phyloP scores from a whole-genome alignment of 352 stramenopile genomes.

The Globisporangium megalacanthum region DNA sequence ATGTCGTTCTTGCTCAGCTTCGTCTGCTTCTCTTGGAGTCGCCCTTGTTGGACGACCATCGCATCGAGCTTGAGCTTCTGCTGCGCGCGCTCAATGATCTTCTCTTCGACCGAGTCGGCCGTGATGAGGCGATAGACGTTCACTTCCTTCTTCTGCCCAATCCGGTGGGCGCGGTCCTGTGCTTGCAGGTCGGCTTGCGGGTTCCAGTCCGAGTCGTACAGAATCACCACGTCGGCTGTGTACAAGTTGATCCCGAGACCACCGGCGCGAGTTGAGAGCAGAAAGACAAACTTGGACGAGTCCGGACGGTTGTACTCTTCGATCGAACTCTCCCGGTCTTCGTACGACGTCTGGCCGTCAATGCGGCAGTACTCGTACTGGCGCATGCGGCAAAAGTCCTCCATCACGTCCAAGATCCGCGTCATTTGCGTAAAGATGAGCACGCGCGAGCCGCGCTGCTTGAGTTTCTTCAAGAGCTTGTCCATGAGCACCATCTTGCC shows the following conservation, averaged over 20 bases:
- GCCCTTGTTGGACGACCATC: slow-evolving; percentile 85
- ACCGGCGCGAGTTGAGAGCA: slow-evolving; percentile 96
- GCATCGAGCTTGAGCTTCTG: slow-evolving; percentile 95
- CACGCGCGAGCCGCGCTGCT: slow-evolving; percentile 83
- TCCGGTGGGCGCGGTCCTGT: slow-evolving; percentile 95
- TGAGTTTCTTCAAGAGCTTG: slow-evolving; percentile 88
- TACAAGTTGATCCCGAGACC: slow-evolving; percentile 99
- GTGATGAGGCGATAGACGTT: slow-evolving; percentile 95
- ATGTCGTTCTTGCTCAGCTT: slow-evolving; percentile 96
- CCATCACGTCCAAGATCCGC: slow-evolving; percentile 90
- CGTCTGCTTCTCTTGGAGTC: slow-evolving; percentile 83
- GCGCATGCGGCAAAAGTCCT: slow-evolving; percentile 95
- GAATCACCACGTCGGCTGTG: slow-evolving; percentile 98
- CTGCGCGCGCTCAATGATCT: slow-evolving; percentile 97
- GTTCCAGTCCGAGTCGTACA: slow-evolving; percentile 99
- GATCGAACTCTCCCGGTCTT: slow-evolving; percentile 81
- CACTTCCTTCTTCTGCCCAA: slow-evolving; percentile 98
- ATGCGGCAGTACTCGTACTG: slow-evolving; percentile 87
- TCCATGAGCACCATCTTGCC: slow-evolving; percentile 97
- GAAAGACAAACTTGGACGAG: slow-evolving; percentile 96
- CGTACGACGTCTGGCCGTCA: slow-evolving; percentile 84
- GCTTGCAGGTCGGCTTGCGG: slow-evolving; percentile 95
- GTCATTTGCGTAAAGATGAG: slow-evolving; percentile 95
- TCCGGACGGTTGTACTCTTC: slow-evolving; percentile 96
- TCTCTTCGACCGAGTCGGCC: slow-evolving; percentile 97